Evolutionary conservation across 768 basidiomycete genomes (phyloP), one percentile per base, ranked within the genome.

Genomic region (Mycena crocata): DNA sequence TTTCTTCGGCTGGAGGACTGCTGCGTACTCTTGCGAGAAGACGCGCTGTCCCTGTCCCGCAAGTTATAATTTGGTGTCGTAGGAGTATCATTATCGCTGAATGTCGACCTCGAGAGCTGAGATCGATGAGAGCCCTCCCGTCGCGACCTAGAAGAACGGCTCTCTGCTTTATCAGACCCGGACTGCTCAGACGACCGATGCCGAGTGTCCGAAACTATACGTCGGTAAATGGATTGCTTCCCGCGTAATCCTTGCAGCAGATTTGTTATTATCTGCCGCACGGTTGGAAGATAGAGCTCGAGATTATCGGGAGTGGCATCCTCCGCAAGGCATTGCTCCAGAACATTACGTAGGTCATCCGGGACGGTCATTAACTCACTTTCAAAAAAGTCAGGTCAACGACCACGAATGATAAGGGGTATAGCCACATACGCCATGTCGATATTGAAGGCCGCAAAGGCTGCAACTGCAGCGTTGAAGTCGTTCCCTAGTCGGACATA

Each of bases 401-500:
- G 46, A 15, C 5, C 57, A 32, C 45, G n/a, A 57, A 48, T 35
- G 60, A 67, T 57, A 30, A 69, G 71, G 57, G 66, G 67, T 50
- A 63, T 62, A 49, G n/a, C 23, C 23, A 87, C 94, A 77, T 78
- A 98, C 97, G 85, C 83, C 93, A 99, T 98, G 66, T 93, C 89
- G 64, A 99, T 96, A 67, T 90, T 89, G 70, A 91, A 95, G 15
- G 86, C 82, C 3, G 87, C 86, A 76, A 99, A 99, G 1, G 96
- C 95, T 57, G 91, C 88, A 40, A 96, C 94, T 13, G 96, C 96
- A 19, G 89, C 87, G 75, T 98, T 98, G 84, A 99, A 99, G 76
- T 98, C 96, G 79, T 99, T 98, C 26, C 98, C 98, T 26, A 99
- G 84, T 59, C 90, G 89, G 58, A 99, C 98, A 79, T 99, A 99